These are phyloP conservation scores for Zygosaccharomyces pseudobailii DNA, from an alignment of 1,139 yeast species.

Conservation along the genomic window DNA sequence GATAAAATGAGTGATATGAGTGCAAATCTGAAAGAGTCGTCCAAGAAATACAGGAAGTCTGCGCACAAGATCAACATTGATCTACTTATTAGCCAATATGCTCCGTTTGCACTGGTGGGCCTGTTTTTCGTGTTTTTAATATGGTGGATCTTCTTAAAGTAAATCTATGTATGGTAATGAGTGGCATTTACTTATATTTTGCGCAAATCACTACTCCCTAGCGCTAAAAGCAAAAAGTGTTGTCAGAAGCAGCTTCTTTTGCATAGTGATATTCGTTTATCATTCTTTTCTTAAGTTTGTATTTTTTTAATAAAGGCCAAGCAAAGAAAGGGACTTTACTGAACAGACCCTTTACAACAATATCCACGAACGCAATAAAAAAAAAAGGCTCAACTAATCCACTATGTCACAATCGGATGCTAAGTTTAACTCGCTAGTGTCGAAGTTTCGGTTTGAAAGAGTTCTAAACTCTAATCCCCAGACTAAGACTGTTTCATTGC, in stretches of 20 bases:
- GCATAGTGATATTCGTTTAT: neutral
- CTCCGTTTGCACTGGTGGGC: conserved; percentile 73
- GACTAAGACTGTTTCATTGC: conserved; percentile 55
- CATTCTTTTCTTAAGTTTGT: neutral
- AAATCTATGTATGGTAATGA: conserved; percentile 6
- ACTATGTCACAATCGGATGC: neutral
- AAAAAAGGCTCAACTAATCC: neutral
- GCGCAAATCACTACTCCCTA: neutral
- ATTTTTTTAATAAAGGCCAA: neutral
- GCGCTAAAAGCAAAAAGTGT: neutral
- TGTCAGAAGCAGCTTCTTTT: neutral
- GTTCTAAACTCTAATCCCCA: conserved; percentile 56
- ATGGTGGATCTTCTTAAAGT: conserved; percentile 72
- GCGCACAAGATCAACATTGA: conserved; percentile 91
- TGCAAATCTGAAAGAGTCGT: conserved; percentile 70
- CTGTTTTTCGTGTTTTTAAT: conserved; percentile 70
- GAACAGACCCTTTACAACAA: neutral
- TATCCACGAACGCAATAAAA: neutral
- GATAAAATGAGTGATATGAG: conserved; percentile 92
- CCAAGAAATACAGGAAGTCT: conserved; percentile 80
- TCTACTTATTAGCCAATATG: conserved; percentile 80
- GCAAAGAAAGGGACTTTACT: neutral
- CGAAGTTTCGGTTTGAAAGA: conserved; percentile 40
- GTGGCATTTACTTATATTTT: neutral
- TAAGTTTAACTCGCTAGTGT: conserved; percentile 9